phyloP scores from a whole-genome alignment of 495 filamentous ascomycete genomes.

The Daldinia vernicosa region DNA sequence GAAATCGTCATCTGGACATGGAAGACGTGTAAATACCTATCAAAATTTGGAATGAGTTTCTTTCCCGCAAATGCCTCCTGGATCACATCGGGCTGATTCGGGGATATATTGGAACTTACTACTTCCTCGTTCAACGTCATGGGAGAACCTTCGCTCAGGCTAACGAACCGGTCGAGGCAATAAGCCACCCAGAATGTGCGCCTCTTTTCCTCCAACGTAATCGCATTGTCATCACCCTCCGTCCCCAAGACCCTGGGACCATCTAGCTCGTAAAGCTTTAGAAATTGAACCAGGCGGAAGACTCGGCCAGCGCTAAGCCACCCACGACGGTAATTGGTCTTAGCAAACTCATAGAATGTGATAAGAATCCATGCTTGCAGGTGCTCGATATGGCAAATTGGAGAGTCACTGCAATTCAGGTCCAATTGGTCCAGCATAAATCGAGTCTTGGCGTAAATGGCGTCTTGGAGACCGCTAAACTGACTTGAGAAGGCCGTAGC shows the following conservation, averaged over 20 bases:
- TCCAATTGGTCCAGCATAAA: slow-evolving; percentile 57
- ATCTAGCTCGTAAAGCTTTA: slow-evolving; percentile 62
- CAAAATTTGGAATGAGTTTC: slow-evolving; percentile 4
- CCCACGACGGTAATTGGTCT: slow-evolving; percentile 56
- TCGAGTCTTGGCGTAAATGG: slow-evolving; percentile 59
- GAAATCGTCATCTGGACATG: slow-evolving; percentile 60
- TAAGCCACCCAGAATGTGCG: slow-evolving; percentile 67
- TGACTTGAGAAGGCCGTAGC: slow-evolving; percentile 63
- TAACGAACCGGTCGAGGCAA: slow-evolving; percentile 62
- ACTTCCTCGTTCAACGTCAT: slow-evolving; percentile 61
- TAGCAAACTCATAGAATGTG: slow-evolving; percentile 62
- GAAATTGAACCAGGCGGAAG: slow-evolving; percentile 62
- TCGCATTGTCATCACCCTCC: slow-evolving; percentile 36
- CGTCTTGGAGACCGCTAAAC: slow-evolving; percentile 56
- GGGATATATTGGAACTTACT: slow-evolving; percentile 46
- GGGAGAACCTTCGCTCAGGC: slow-evolving; percentile 56
- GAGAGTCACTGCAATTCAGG: slow-evolving; percentile 33
- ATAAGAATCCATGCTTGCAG: slow-evolving; percentile 65
- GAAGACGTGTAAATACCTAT: slow-evolving; percentile 57
- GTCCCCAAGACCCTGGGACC: slow-evolving; percentile 35
- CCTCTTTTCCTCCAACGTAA: slow-evolving; percentile 58
- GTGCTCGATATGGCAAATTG: slow-evolving; percentile 52
- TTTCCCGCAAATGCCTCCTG: slow-evolving; percentile 13
- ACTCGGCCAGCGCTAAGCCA: slow-evolving; percentile 65
- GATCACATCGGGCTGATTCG: background rate